These are phyloP conservation scores for Ophiostoma perfectum DNA, from an alignment of 2,329 filamentous ascomycete species.

Conservation along the genomic window DNA sequence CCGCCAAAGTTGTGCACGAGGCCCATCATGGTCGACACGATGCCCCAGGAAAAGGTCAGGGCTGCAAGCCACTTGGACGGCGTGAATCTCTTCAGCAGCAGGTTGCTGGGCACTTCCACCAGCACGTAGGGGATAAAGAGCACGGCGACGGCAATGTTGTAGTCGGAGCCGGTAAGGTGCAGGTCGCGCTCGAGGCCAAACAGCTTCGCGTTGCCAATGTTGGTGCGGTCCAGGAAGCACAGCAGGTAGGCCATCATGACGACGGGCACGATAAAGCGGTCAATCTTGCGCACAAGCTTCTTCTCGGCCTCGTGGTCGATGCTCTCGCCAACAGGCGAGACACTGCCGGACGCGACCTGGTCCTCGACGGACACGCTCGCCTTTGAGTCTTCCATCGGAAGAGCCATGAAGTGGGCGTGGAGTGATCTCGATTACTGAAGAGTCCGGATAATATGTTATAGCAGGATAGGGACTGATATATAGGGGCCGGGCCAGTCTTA, in stretches of 20 bases:
- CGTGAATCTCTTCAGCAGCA: constrained; percentile 57
- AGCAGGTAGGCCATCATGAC: constrained; percentile 16
- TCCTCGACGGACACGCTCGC: neutral
- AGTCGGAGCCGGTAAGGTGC: constrained; percentile 57
- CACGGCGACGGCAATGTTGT: constrained; percentile 62
- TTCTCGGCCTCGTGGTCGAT: constrained; percentile 21
- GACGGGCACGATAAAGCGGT: constrained; percentile 16
- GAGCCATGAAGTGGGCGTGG: neutral
- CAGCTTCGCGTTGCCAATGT: constrained; percentile 60
- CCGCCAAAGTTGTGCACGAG: constrained; percentile 52
- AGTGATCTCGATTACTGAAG: too few species aligned
- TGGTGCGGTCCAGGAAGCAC: constrained; percentile 41
- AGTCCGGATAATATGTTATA: too few species aligned
- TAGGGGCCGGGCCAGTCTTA: too few species aligned
- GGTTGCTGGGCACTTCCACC: constrained; percentile 61
- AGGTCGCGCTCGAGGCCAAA: constrained; percentile 61
- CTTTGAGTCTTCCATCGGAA: neutral
- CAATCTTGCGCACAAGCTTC: constrained; percentile 17
- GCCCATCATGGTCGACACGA: constrained; percentile 65
- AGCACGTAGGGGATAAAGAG: constrained; percentile 60
- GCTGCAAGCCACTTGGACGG: constrained; percentile 60
- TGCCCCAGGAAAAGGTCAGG: constrained; percentile 60
- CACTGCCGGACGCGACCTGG: neutral
- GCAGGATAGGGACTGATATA: too few species aligned
- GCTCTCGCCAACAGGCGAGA: neutral